These are phyloP conservation scores for Excoecaria cochinchinensis DNA, from an alignment of 345 rosid species.

Conservation along the genomic window DNA sequence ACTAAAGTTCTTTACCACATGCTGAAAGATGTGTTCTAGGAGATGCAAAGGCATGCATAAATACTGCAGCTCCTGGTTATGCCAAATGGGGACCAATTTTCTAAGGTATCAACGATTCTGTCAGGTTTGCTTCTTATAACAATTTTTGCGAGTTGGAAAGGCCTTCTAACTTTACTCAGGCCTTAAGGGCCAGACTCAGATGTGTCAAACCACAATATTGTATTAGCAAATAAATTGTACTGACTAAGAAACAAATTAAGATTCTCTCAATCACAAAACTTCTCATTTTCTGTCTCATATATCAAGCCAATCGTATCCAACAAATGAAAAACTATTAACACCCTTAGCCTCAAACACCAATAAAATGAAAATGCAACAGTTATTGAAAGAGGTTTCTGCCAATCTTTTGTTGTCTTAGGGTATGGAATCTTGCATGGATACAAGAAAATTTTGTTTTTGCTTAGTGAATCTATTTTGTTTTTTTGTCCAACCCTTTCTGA, in stretches of 20 bases:
- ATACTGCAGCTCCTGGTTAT: neutral
- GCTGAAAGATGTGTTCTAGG: neutral
- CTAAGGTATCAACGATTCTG: neutral
- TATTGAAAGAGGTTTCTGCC: neutral
- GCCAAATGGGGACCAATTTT: neutral
- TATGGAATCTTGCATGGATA: neutral
- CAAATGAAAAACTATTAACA: neutral
- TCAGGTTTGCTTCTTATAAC: neutral
- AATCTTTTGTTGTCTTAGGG: neutral
- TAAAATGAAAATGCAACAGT: neutral
- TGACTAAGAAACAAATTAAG: neutral
- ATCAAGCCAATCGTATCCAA: neutral
- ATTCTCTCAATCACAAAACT: neutral
- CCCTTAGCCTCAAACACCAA: neutral
- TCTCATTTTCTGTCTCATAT: neutral
- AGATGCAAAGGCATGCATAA: neutral
- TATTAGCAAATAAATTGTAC: neutral
- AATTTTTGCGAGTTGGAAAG: neutral
- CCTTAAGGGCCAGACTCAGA: neutral
- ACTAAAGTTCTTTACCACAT: neutral
- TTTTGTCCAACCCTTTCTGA: too few species aligned
- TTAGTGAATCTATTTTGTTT: neutral
- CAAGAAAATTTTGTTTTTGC: neutral
- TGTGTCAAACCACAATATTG: neutral
- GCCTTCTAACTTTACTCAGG: too few species aligned